Percentiles rank a stretch among this genome's conserved stretches.
Evolutionary conservation across 257 asterid species (phyloP).

Genomic region (Ilex asprella): DNA sequence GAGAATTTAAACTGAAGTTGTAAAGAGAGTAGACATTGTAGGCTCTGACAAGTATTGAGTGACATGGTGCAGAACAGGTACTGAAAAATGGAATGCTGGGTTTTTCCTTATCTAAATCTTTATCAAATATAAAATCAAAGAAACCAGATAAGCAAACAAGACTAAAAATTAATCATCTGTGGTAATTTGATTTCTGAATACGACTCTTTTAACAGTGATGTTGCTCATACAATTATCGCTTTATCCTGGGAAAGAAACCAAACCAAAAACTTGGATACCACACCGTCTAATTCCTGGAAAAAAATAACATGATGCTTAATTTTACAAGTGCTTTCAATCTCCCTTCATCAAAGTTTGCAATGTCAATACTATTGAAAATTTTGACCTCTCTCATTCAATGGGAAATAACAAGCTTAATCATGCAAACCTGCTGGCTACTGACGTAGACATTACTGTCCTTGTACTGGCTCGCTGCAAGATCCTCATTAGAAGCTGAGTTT

Average conservation of each 20-base stretch:
- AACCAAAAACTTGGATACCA: background rate
- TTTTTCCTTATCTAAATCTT: no score
- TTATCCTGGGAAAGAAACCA: background rate
- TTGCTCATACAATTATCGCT: background rate
- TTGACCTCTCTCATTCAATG: background rate
- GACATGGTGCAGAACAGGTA: no score
- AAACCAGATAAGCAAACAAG: no score
- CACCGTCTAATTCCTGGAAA: background rate
- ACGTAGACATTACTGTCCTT: conserved; percentile 63
- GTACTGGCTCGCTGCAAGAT: conserved; percentile 49
- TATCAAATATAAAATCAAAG: no score
- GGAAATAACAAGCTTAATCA: background rate
- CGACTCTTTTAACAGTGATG: background rate
- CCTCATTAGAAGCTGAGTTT: conserved; percentile 64
- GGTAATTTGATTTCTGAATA: no score
- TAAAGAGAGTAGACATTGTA: no score
- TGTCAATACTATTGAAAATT: no score
- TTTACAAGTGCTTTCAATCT: background rate
- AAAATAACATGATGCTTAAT: background rate
- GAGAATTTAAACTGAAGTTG: no score
- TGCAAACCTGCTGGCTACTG: conserved; percentile 66
- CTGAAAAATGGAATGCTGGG: no score
- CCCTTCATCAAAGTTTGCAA: no score
- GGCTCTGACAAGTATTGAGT: no score
- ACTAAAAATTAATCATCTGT: no score